phyloP scores from a whole-genome alignment of 164 flowering plant species.

The Cinnamomum chago region DNA sequence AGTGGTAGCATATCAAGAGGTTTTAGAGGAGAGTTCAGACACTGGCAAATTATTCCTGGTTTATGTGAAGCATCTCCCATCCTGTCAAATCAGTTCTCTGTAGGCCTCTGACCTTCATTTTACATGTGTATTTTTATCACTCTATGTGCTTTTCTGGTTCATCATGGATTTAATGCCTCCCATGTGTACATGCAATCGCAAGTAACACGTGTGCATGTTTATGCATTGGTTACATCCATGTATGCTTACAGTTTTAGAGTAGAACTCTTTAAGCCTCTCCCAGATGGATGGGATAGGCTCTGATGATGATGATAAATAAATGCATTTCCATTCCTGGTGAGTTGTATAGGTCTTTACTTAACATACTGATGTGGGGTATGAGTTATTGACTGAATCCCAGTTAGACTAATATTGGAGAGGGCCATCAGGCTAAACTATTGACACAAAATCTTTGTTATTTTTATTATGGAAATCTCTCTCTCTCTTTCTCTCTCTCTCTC shows the following conservation, averaged over 20 bases:
- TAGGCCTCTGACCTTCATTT: slow-evolving; percentile 34
- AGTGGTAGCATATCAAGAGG: slow-evolving; percentile 99
- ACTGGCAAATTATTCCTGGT: slow-evolving; percentile 92
- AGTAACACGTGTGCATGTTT: neutral
- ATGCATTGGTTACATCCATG: too few relatives aligned
- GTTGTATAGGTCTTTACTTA: neutral
- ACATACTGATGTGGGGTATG: neutral
- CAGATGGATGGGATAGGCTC: too few relatives aligned
- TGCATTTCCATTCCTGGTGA: neutral
- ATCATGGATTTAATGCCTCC: neutral
- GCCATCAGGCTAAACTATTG: neutral
- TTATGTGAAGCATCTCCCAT: slow-evolving; percentile 79
- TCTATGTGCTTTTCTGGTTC: neutral
- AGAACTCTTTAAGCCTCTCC: too few relatives aligned
- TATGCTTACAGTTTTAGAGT: too few relatives aligned
- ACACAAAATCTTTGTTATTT: neutral
- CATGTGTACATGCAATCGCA: neutral
- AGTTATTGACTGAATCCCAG: neutral
- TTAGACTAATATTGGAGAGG: neutral
- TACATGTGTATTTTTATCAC: neutral
- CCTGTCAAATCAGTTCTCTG: slow-evolving; percentile 98
- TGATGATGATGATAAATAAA: neutral
- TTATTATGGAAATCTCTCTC: neutral
- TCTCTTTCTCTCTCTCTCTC: neutral
- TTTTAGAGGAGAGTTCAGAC: slow-evolving; percentile 94